Base-by-base conservation (phyloP, 2,329 filamentous ascomycete genomes). In the Stromatinia cepivora region DNA sequence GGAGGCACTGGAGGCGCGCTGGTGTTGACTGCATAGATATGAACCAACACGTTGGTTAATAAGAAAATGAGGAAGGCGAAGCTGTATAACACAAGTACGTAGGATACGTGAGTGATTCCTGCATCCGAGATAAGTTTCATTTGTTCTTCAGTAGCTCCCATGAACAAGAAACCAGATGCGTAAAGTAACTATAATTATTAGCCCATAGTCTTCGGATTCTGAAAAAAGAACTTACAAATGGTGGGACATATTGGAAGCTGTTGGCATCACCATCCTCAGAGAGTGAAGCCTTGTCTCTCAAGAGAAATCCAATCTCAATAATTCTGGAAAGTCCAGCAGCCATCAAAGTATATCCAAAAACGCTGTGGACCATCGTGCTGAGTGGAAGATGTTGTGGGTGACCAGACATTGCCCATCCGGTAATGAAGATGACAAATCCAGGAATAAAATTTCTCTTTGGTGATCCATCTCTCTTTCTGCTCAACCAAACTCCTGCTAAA, bases 271-370 rank as follows among this genome's bases (percentile, higher is more conserved):
- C 90, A 77, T 92, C 87, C n/a, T 87, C 85, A 6, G 87, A 86
- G 0, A 91, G 75, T 10, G 88, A 85, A 66, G 84, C 84, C 73
- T 85, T 84, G 79, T 99, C 95, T 73, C 84, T 87, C 69, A 98
- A 84, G 0, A 99, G 85, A 77, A 99, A 97, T 1, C 91, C 87
- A 75, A 99, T 91, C 81, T 99, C 95, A 66, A 99, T 90, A 69
- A 98, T 92, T 66, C 95, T 87, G 0, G 92, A 88, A 17, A 93
- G 70, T 22, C 94, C 95, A 5, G 91, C 94, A 0, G 87, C 92
- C 94, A 99, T 98, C 53, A 99, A 84, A 0, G 93, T 97, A 79
- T 97, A 98, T 17, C 95, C 95, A 76, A 99, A 99, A 73, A 95
- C 87, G 50, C 86, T 84, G 79, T 99, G 95, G 11, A 96, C 90